Percentiles rank a stretch among this genome's conserved stretches.
Evolutionary conservation across 2,329 filamentous ascomycete genomes (phyloP).

Genomic region (Sporothrix schenckii): DNA sequence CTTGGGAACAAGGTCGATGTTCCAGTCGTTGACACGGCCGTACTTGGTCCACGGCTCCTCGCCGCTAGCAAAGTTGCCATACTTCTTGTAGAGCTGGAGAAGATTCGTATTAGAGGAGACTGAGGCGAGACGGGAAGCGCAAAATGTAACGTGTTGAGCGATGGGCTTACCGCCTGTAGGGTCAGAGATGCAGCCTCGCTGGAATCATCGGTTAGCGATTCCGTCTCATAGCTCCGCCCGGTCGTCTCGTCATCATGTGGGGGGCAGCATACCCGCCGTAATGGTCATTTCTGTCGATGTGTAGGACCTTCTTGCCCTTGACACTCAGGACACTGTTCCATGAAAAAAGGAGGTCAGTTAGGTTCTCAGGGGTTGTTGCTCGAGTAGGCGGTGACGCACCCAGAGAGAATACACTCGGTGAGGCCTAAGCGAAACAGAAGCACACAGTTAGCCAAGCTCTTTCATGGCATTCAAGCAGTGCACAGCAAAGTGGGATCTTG

Average conservation of each 20-base stretch:
- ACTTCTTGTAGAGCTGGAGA: slow-evolving; percentile 88
- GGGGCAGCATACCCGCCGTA: slow-evolving; percentile 80
- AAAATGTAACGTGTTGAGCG: background rate
- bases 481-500: background rate
- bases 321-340: slow-evolving; percentile 81
- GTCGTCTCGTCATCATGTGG: background rate
- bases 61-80: slow-evolving; percentile 76
- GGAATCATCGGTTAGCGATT: slow-evolving; percentile 37
- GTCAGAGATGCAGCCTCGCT: slow-evolving; percentile 96
- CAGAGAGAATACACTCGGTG: slow-evolving; percentile 98
- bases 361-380: background rate
- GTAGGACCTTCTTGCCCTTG: slow-evolving; percentile 98
- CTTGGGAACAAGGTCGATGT: slow-evolving; percentile 98
- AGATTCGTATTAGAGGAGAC: slow-evolving; percentile 13
- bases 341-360: slow-evolving; percentile 21
- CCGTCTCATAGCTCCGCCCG: background rate
- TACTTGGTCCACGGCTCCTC: slow-evolving; percentile 98
- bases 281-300: slow-evolving; percentile 98
- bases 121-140: background rate
- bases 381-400: slow-evolving; percentile 54
- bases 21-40: slow-evolving; percentile 96
- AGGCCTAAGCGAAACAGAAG: slow-evolving; percentile 62
- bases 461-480: background rate
- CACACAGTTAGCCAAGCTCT: slow-evolving; percentile 3
- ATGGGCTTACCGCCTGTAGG: slow-evolving; percentile 75